A percentile compares a stretch with the other conserved stretches of the same genome.
phyloP scores from a whole-genome alignment of 176 grass and related monocot genomes.

The Thalia dealbata region DNA sequence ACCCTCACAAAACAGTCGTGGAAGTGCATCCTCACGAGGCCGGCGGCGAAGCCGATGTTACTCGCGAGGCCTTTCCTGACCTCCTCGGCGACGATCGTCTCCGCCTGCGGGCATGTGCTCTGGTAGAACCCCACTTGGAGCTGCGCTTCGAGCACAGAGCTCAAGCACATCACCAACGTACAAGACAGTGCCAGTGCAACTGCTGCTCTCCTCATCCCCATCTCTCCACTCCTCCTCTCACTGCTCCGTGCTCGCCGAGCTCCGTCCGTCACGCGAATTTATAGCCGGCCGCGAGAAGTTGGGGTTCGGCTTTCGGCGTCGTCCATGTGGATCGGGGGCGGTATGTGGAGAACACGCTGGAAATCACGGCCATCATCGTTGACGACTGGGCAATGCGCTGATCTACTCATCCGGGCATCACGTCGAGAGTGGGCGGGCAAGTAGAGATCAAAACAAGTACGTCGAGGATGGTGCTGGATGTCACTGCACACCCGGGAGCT shows the following conservation, averaged over 20 bases:
- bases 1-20: conserved; percentile 90
- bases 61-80: conserved; percentile 11
- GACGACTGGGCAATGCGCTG: not conserved
- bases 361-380: conserved; percentile 1
- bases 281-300: not conserved
- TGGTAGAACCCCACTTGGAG: conserved; percentile 32
- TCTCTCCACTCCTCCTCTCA: not conserved
- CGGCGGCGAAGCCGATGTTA: conserved; percentile 40
- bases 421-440: not conserved
- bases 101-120: conserved; percentile 33
- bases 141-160: not conserved
- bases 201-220: not conserved
- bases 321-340: not conserved
- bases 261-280: not conserved
- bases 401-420: not conserved
- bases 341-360: not conserved
- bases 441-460: not conserved
- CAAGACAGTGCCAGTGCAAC: not conserved
- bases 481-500: not conserved
- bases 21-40: conserved; percentile 58
- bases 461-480: not conserved
- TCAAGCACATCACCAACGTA: not conserved
- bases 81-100: conserved; percentile 28
- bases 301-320: not conserved
- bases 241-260: not conserved